A percentile compares a stretch with the other conserved stretches of the same genome.
These are phyloP conservation scores for Ramicandelaber brevisporus DNA, from an alignment of 192 early-diverging fungal genomes.

Conservation along the genomic window DNA sequence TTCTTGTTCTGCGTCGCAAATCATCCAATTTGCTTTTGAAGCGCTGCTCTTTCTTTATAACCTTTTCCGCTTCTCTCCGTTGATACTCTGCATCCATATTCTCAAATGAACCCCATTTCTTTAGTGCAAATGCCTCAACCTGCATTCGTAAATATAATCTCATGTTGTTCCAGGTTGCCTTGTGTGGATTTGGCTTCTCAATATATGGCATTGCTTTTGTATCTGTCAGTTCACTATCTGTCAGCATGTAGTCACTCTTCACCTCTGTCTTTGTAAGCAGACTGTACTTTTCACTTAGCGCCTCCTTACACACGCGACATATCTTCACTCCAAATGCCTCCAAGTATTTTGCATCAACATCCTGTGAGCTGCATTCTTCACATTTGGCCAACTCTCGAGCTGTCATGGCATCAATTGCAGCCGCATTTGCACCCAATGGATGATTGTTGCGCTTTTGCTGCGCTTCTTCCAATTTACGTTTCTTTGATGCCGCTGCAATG, in stretches of 20 bases:
- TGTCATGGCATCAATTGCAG: conserved; percentile 8
- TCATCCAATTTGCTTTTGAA: no score
- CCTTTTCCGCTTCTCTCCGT: conserved; percentile 46
- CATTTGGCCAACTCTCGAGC: conserved; percentile 39
- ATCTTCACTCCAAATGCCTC: conserved; percentile 48
- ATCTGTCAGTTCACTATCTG: conserved; percentile 83
- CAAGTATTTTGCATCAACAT: conserved; percentile 48
- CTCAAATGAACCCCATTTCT: conserved; percentile 78
- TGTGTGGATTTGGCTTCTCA: conserved; percentile 82
- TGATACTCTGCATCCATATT: conserved; percentile 74
- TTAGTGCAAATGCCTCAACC: conserved; percentile 77
- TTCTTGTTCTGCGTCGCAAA: no score
- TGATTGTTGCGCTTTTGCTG: conserved; percentile 12
- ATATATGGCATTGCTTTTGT: conserved; percentile 46
- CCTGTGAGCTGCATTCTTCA: conserved; percentile 56
- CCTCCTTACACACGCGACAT: conserved; percentile 50
- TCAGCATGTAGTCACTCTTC: conserved; percentile 80
- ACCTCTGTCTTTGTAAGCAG: conserved; percentile 93
- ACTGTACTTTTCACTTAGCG: conserved; percentile 63
- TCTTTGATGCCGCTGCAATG: conserved; percentile 10
- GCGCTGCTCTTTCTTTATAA: conserved; percentile 55
- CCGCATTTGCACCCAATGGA: neutral
- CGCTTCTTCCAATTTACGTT: conserved; percentile 11
- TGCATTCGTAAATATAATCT: conserved; percentile 66
- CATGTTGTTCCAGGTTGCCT: conserved; percentile 94